phyloP scores from a whole-genome alignment of 805 yeast genomes.

The Monosporozyma solicola region DNA sequence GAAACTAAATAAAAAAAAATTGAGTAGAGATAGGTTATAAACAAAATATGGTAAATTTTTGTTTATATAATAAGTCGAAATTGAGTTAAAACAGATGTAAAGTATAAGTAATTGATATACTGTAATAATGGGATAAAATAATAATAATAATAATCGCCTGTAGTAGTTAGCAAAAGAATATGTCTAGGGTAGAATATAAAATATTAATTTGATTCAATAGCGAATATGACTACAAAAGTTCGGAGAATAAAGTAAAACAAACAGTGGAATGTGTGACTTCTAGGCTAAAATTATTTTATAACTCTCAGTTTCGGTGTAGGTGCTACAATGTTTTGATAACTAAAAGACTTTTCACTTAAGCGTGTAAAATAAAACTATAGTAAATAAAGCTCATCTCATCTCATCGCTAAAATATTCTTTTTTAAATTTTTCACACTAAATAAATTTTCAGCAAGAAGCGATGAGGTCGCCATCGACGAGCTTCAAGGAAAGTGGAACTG shows the following conservation, averaged over 20 bases:
- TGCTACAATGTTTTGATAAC: not conserved
- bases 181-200: not conserved
- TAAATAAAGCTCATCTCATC: slow-evolving; percentile 11
- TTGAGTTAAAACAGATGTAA: not conserved
- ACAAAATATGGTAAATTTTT: not conserved
- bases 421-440: slow-evolving; percentile 4
- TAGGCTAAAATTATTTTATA: not conserved
- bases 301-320: not conserved
- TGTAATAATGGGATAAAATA: not conserved
- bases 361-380: not conserved
- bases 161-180: not conserved
- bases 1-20: not conserved
- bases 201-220: not conserved
- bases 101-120: not conserved
- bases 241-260: not conserved
- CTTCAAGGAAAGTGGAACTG: not conserved
- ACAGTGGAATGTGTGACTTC: not conserved
- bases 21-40: not conserved
- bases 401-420: slow-evolving; percentile 17
- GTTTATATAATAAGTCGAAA: not conserved
- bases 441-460: not conserved
- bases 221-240: not conserved
- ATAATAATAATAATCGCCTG: not conserved
- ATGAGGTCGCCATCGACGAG: not conserved
- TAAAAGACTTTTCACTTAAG: not conserved